Percentiles rank a stretch among this genome's conserved stretches.
These are phyloP conservation scores for Toxoplasma gondii DNA, from an alignment of 169 alveolate species.

Conservation along the genomic window DNA sequence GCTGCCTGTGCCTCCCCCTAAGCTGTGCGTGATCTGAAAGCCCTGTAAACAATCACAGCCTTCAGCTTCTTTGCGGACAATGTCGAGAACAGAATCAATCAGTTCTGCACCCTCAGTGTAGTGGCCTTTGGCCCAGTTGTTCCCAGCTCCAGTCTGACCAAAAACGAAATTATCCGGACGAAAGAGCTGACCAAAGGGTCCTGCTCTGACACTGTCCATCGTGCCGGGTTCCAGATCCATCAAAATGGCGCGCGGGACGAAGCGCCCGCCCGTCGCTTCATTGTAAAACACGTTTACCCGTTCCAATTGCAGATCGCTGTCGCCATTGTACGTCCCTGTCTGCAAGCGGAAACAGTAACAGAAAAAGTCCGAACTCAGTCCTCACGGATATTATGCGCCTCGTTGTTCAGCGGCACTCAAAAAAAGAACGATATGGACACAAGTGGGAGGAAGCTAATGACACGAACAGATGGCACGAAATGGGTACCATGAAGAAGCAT, in stretches of 20 bases:
- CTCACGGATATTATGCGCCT: not conserved
- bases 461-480: not conserved
- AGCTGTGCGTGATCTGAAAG: constrained; percentile 96
- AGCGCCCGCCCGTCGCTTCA: constrained; percentile 98
- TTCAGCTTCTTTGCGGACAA: constrained; percentile 98
- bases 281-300: constrained; percentile 93
- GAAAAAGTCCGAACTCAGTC: too few species aligned
- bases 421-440: not conserved
- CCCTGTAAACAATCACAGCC: constrained; percentile 98
- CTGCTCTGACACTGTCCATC: constrained; percentile 95
- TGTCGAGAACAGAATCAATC: constrained; percentile 97
- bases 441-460: not conserved
- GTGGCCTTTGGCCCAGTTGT: constrained; percentile 99
- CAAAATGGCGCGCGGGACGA: constrained; percentile 97
- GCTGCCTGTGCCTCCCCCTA: constrained; percentile 99
- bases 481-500: too few species aligned
- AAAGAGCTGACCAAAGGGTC: constrained; percentile 96
- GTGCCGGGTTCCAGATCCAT: constrained; percentile 99
- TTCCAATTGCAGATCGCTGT: constrained; percentile 86
- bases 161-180: constrained; percentile 98
- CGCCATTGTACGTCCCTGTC: constrained; percentile 88
- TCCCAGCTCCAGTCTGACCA: constrained; percentile 99
- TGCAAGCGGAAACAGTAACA: constrained; percentile 8
- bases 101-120: constrained; percentile 99
- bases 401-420: not conserved